Percentiles rank a stretch among this genome's conserved stretches.
These are phyloP conservation scores for Yarrowia sp. DNA, from an alignment of 805 yeast species.

Conservation along the genomic window DNA sequence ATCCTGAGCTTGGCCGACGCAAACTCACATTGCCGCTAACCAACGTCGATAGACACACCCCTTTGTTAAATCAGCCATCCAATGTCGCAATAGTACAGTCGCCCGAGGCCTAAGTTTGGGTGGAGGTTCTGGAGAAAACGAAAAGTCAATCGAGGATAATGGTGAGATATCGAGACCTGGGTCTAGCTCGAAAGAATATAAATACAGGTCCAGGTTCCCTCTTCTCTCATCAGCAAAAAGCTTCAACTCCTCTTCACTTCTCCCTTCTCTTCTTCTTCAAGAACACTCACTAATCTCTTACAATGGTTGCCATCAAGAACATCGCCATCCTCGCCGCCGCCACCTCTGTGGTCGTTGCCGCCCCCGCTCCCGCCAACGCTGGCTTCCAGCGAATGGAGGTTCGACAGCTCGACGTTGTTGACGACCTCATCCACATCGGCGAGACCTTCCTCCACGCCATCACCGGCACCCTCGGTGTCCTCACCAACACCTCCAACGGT, in stretches of 20 bases:
- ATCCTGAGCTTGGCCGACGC: constrained; percentile 24
- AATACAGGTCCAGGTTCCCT: not conserved
- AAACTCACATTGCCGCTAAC: constrained; percentile 15
- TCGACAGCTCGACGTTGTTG: constrained; percentile 12
- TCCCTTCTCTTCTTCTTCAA: not conserved
- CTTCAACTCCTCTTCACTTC: not conserved
- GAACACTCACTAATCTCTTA: not conserved
- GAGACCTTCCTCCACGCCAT: constrained; percentile 11
- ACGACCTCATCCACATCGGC: constrained; percentile 10
- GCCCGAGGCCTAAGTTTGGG: not conserved
- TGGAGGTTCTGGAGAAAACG: constrained; percentile 10
- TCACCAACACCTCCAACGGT: constrained; percentile 11
- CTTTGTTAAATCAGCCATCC: not conserved
- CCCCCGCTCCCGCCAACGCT: not conserved
- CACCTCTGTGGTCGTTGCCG: constrained; percentile 13
- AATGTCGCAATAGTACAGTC: constrained; percentile 7
- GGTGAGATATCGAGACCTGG: not conserved
- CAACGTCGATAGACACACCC: not conserved
- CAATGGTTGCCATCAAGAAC: constrained; percentile 25
- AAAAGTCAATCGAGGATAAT: not conserved
- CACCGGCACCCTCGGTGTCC: constrained; percentile 15
- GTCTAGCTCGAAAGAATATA: not conserved
- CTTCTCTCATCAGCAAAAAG: not conserved
- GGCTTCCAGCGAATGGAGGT: constrained; percentile 25
- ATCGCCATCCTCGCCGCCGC: constrained; percentile 11